Evolutionary conservation across 805 yeast species (phyloP), one percentile per base, ranked within the genome.

Genomic region (Barnettozyma salicaria): DNA sequence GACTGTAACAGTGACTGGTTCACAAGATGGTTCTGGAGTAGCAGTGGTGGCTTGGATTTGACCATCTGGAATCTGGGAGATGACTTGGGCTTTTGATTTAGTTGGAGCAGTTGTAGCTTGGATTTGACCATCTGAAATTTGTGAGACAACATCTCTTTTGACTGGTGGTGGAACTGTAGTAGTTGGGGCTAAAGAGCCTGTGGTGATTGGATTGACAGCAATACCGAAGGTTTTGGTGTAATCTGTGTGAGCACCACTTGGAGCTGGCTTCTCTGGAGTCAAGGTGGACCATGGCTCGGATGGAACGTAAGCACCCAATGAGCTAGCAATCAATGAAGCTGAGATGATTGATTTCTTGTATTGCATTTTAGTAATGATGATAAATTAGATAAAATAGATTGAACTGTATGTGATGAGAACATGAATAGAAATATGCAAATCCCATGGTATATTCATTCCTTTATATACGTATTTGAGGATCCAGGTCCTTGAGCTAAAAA

Each of bases 281-380:
- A 65, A 52, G 43, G 70, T 65, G 30, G 64, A 44, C 70, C 70
- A 66, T 43, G 66, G 64, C 37, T 60, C 80, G 40, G 75, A 60
- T 45, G 86, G 85, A 48, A 78, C 76, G 50, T 72, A 72, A 41
- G 86, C 85, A 35, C 82, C 82, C 41, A 72, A 40, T 26, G 55
- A 37, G 29, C 79, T 65, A 16, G 69, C 49, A 17, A 74, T 59
- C 39, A 72, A 66, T 29, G 78, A 57, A 46, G 77, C 64, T 34
- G 70, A 52, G 36, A 69, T 58, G 44, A 60, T 56, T 26, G 67
- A 47, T 39, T 52, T 56, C 53, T 61, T 67, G 65, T 63, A 66
- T 61, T 67, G 73, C 72, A 66, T 67, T 55, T 22, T 61, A 31
- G n/a, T n/a, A n/a, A n/a, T n/a, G n/a, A n/a, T n/a, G n/a, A n/a